Conservation (phyloP, 2,329 filamentous ascomycete species). For the Eutypa lata region DNA sequence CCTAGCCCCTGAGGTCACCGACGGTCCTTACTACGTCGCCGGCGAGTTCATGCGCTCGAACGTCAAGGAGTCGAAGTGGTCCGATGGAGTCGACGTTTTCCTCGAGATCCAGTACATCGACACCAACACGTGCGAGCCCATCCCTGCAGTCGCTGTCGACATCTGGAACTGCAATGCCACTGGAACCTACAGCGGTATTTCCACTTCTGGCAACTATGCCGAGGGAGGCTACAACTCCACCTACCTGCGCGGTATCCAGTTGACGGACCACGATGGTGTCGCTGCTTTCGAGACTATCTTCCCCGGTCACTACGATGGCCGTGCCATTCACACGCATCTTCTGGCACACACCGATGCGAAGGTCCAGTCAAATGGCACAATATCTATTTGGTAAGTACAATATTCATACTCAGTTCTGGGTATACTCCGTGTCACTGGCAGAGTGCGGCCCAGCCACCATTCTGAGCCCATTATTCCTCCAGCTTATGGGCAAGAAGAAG, state of each 20-base stretch:
- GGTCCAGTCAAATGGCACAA: constrained; percentile 27
- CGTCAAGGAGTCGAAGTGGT: constrained; percentile 37
- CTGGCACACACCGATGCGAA: constrained; percentile 26
- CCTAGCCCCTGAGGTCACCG: constrained; percentile 31
- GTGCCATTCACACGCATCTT: constrained; percentile 40
- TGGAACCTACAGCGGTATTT: constrained; percentile 36
- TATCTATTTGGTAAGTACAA: constrained; percentile 20
- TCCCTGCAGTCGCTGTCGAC: constrained; percentile 39
- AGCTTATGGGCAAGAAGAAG: too few relatives aligned
- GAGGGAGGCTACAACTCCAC: constrained; percentile 35
- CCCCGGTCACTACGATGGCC: constrained; percentile 38
- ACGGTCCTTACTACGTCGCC: constrained; percentile 41
- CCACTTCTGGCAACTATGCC: constrained; percentile 22
- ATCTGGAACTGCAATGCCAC: constrained; percentile 43
- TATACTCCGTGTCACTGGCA: neutral
- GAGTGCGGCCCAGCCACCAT: too few relatives aligned
- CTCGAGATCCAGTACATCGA: constrained; percentile 45
- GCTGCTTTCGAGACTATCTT: constrained; percentile 45
- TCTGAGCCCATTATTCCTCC: too few relatives aligned
- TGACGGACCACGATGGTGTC: constrained; percentile 44
- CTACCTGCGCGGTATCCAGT: constrained; percentile 47
- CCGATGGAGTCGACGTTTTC: constrained; percentile 40
- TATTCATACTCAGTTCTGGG: neutral
- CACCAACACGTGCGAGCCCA: constrained; percentile 42
- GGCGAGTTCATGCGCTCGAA: constrained; percentile 44